These are phyloP conservation scores for Stenocarpella maydis DNA, from an alignment of 2,329 filamentous ascomycete genomes.

Conservation along the genomic window DNA sequence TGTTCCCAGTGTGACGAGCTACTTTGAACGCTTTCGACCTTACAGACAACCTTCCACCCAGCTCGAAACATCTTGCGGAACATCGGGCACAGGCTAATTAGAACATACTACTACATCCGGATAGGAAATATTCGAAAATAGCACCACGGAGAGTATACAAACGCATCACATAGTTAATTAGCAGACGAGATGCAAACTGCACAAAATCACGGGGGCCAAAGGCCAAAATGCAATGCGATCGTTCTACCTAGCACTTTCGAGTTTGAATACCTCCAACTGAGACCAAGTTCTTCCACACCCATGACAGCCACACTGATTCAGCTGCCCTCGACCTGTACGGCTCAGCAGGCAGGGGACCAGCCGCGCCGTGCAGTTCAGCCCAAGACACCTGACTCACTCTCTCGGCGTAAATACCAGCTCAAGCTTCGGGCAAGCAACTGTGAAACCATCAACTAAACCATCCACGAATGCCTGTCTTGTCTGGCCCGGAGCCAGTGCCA, in stretches of 20 bases:
- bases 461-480: constrained; percentile 16
- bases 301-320: background rate
- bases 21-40: no score
- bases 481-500: constrained; percentile 30
- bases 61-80: no score
- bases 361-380: no score
- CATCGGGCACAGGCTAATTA: no score
- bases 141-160: background rate
- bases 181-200: background rate
- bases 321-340: background rate
- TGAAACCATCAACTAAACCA: constrained; percentile 30
- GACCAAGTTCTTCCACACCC: background rate
- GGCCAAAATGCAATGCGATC: background rate
- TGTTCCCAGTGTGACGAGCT: no score
- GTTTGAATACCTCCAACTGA: background rate
- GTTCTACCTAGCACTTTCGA: no score
- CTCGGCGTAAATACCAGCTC: constrained; percentile 31
- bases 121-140: background rate
- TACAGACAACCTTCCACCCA: no score
- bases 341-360: background rate
- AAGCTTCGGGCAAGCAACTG: constrained; percentile 26
- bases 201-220: background rate
- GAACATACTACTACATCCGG: no score
- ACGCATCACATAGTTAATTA: background rate
- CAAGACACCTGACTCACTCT: background rate